These are phyloP conservation scores for Tympanopsis confertula DNA, from an alignment of 2,329 filamentous ascomycete species.

Conservation along the genomic window DNA sequence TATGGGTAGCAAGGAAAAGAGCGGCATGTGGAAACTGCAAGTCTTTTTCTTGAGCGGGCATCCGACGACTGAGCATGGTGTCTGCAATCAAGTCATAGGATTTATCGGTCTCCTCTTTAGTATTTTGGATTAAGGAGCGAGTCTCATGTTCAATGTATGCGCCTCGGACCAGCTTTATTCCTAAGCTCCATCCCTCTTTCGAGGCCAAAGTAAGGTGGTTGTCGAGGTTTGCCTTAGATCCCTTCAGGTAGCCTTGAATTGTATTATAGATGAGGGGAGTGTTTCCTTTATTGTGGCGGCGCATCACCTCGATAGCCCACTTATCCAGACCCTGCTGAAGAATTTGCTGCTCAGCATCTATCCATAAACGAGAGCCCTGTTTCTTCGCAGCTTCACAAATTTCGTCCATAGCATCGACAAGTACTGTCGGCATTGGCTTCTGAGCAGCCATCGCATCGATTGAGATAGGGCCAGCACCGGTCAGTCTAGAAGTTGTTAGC, in stretches of 20 bases:
- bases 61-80: constrained; percentile 33
- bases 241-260: constrained; percentile 39
- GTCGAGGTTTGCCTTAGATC: constrained; percentile 28
- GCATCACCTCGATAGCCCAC: constrained; percentile 40
- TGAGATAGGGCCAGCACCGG: constrained; percentile 31
- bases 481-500: constrained; percentile 19
- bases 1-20: constrained; percentile 54
- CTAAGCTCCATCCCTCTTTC: constrained; percentile 32
- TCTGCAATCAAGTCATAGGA: constrained; percentile 45
- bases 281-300: constrained; percentile 31
- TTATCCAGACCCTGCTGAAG: constrained; percentile 36
- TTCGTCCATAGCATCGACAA: constrained; percentile 21
- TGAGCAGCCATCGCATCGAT: constrained; percentile 24
- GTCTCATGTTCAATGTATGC: constrained; percentile 37
- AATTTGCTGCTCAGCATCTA: constrained; percentile 41
- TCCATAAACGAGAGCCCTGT: constrained; percentile 29
- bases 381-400: constrained; percentile 28
- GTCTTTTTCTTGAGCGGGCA: constrained; percentile 17
- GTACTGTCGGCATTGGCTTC: constrained; percentile 18
- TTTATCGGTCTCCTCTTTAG: constrained; percentile 30
- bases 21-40: neutral
- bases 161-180: constrained; percentile 38
- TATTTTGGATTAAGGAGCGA: constrained; percentile 28
- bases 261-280: constrained; percentile 33
- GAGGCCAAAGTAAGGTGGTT: constrained; percentile 30